A percentile compares a stretch with the other conserved stretches of the same genome.
Conservation (phyloP, 768 basidiomycete genomes). For the Serendipita indica region DNA sequence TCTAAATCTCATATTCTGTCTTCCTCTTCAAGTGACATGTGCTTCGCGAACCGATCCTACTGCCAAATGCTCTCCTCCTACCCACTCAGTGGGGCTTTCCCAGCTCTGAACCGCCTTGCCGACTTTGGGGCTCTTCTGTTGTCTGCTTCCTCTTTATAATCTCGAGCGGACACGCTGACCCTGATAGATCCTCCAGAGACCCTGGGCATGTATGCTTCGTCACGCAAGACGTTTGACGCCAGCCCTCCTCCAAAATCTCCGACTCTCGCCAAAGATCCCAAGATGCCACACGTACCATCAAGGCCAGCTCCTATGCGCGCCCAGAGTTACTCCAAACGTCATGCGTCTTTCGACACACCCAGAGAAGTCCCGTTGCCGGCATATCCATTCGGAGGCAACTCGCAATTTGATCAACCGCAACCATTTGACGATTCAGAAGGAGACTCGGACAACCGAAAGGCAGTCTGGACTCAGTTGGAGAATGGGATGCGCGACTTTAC, state of each 20-base stretch:
- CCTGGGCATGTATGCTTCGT: background rate
- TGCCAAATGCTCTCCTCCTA: background rate
- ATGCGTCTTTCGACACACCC: conserved; percentile 8
- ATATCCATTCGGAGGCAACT: background rate
- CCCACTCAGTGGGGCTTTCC: background rate
- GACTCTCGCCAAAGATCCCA: background rate
- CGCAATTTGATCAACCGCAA: background rate
- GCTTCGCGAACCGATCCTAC: background rate
- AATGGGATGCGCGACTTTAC: background rate
- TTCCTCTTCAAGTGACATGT: background rate
- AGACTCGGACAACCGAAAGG: background rate
- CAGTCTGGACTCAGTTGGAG: background rate
- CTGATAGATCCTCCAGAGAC: no score
- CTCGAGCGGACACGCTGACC: background rate
- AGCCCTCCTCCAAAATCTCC: conserved; percentile 2
- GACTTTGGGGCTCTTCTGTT: background rate
- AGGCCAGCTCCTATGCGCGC: background rate
- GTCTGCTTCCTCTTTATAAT: background rate
- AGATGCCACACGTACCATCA: background rate
- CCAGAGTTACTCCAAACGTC: conserved; percentile 3
- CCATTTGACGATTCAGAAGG: conserved; percentile 1
- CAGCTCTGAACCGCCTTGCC: background rate
- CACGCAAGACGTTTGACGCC: no score
- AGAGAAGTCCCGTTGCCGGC: conserved; percentile 2
- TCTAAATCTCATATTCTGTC: background rate